Base-by-base conservation (phyloP, 2,329 filamentous ascomycete species). In the Tolypocladium sp. region DNA sequence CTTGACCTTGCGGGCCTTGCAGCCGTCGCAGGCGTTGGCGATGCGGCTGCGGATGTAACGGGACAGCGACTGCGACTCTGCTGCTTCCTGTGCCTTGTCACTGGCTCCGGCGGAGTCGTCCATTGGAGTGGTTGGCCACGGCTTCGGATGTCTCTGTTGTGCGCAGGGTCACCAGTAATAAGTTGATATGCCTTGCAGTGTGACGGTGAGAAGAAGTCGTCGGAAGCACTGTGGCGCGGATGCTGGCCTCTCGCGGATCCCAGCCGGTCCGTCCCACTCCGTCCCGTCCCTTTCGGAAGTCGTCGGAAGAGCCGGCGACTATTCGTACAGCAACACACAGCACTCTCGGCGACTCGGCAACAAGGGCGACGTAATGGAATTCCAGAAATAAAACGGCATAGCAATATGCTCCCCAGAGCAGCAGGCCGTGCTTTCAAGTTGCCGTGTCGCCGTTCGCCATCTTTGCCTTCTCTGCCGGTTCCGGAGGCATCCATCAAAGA, bases 1-100 rank as follows among this genome's bases (percentile, higher is more conserved):
- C 68, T 81, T 82, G 46, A 82, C 78, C 73, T 82, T 83, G 58
- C 79, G 76, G 13, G 76, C 73, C 64, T 83, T 83, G 71, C 80
- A 83, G 3, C 75, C 74, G 62, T 82, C 79, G 67, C 81, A 83
- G 51, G 81, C 81, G 61, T 82, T 82, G 59, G 78, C 72, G 51
- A 82, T 77, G 61, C 80, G 79, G 58, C 69, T 73, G 10, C 56
- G 56, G 33, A 57, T 27, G 38, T 53, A 57, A 17, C 49, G 49
- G 30, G 49, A 37, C 49, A 20, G 30, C 30, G 49, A 22, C 30
- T 33, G 49, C 27, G 30, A 37, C 49, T 35, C 49, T 22, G 49
- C 20, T 2, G 49, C 49, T 3, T 13, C 30, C 9, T 6, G 49
- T 6, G 49, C 49, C 49, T 10, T 20, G 20, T 52, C 49, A 10